Percentiles rank a stretch among this genome's conserved stretches.
phyloP scores from a whole-genome alignment of 345 rosid species.

The Mallotus nudiflorus region DNA sequence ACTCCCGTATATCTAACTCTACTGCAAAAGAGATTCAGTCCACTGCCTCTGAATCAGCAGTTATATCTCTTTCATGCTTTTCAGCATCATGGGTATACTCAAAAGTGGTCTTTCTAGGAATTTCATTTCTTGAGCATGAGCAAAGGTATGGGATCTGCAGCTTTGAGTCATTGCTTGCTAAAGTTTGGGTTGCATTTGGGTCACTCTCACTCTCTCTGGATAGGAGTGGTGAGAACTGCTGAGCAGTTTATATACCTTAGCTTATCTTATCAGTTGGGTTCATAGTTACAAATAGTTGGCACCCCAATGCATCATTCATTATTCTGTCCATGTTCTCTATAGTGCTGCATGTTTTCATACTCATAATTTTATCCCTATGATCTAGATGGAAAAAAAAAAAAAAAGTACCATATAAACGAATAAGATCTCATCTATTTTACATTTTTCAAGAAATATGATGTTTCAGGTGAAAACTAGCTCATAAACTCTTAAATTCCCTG shows the following conservation, averaged over 20 bases:
- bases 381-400: too few relatives aligned
- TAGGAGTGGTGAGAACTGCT: not conserved
- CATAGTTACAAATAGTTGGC: not conserved
- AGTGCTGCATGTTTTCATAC: not conserved
- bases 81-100: constrained; percentile 83
- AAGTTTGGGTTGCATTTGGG: not conserved
- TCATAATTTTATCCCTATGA: not conserved
- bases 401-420: not conserved
- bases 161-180: not conserved
- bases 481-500: too few relatives aligned
- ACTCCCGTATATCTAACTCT: constrained; percentile 44
- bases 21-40: constrained; percentile 28
- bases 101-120: constrained; percentile 74
- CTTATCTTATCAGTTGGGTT: not conserved
- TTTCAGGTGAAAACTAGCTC: too few relatives aligned
- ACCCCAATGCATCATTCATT: not conserved
- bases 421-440: not conserved
- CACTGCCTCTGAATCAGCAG: constrained; percentile 25
- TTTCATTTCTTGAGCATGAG: constrained; percentile 79
- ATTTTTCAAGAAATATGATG: too few relatives aligned
- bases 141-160: constrained; percentile 56
- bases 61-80: constrained; percentile 47
- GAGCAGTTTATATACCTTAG: not conserved
- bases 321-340: constrained; percentile 2
- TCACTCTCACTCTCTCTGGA: not conserved